Evolutionary conservation across 73 alveolate species (phyloP).

Genomic region (Tetrahymena malaccensis): DNA sequence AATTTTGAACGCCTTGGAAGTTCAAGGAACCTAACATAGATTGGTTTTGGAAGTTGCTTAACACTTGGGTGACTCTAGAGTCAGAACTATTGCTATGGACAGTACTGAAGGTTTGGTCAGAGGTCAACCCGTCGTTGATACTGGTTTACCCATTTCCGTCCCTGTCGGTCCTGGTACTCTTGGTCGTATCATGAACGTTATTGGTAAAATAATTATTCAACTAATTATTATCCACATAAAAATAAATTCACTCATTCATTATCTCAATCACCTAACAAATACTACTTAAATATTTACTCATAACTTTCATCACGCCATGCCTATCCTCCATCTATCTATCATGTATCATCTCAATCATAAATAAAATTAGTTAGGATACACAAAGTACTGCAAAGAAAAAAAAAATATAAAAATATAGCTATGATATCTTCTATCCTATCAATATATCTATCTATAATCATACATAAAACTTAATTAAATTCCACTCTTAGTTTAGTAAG

Average conservation of each 20-base stretch:
- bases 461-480: neutral
- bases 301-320: neutral
- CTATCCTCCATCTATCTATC: neutral
- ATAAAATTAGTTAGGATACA: neutral
- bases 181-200: constrained; percentile 93
- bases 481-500: neutral
- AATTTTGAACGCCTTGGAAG: constrained; percentile 92
- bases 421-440: neutral
- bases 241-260: neutral
- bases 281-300: no score
- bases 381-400: neutral
- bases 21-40: constrained; percentile 65
- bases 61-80: constrained; percentile 89
- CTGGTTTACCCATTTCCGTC: constrained; percentile 86
- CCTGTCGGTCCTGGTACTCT: constrained; percentile 95
- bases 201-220: constrained; percentile 22
- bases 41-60: constrained; percentile 93
- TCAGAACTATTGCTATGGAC: constrained; percentile 95
- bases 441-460: neutral
- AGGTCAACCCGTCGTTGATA: constrained; percentile 83
- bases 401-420: neutral
- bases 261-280: neutral
- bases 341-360: neutral
- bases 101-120: constrained; percentile 94
- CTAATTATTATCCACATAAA: neutral